phyloP scores from a whole-genome alignment of 2,329 filamentous ascomycete species.

The Apiospora marii region DNA sequence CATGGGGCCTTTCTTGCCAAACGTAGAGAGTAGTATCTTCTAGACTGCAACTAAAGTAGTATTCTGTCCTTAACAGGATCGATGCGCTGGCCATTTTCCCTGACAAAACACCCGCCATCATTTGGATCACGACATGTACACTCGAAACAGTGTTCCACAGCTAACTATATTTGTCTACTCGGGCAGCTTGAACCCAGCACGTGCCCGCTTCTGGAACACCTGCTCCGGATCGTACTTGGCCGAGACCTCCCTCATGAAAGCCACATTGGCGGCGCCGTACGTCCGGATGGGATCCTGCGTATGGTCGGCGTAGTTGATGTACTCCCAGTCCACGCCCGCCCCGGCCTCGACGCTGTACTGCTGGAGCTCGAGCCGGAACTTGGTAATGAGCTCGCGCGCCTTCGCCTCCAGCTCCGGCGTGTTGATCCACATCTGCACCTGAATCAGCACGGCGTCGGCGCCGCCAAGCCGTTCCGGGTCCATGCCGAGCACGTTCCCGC shows the following conservation, averaged over 20 bases:
- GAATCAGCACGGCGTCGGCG: background rate
- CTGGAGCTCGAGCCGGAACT: background rate
- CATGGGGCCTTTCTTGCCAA: no score
- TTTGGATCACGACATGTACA: no score
- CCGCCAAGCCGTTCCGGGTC: slow-evolving; percentile 31
- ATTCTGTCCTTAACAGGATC: no score
- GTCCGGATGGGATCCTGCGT: slow-evolving; percentile 41
- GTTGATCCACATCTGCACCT: background rate
- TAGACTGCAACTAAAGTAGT: no score
- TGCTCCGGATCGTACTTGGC: slow-evolving; percentile 46
- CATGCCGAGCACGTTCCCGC: slow-evolving; percentile 51
- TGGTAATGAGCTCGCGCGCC: background rate
- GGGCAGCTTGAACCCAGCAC: background rate
- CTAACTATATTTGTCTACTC: no score
- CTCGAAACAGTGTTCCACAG: no score
- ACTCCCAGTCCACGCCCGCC: slow-evolving; percentile 40
- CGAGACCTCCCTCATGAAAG: slow-evolving; percentile 40
- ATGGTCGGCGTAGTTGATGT: slow-evolving; percentile 48
- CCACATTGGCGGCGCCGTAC: slow-evolving; percentile 45
- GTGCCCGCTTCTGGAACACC: slow-evolving; percentile 36
- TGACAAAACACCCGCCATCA: no score
- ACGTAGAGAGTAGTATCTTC: no score
- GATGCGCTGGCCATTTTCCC: no score
- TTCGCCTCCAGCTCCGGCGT: background rate
- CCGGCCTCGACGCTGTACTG: background rate